Evolutionary conservation across 805 yeast genomes (phyloP), one percentile per base, ranked within the genome.

Genomic region (Candida germanica): DNA sequence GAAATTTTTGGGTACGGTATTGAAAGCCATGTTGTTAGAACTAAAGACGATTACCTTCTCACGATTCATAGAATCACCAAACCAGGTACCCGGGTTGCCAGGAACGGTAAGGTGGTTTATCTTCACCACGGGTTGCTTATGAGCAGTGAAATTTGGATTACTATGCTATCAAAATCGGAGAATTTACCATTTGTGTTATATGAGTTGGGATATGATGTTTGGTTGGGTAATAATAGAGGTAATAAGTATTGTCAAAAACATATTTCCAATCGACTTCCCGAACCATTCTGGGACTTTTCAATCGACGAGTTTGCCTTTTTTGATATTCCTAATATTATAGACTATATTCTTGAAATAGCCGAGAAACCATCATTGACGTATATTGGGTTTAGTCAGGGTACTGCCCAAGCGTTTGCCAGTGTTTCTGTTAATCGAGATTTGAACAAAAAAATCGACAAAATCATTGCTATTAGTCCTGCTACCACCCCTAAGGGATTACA

Each of bases 211-310:
- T 91, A 78, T 58, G 98, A 91, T 54, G 97, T 91, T 5, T 91
- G 95, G 91, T 66, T 91, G 44, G 98, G 98, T 1, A 56, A 56
- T 36, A 58, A 57, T 38, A 47, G 61, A 40, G 74, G 49, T 8
- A 93, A 91, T 62, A 93, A 91, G 63, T 91, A 91, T 62, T 83
- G 94, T 3, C 80, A 82, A 41, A 88, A 88, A 49, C 96, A 91
- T 58, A 33, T 56, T 12, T 39, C 29, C 27, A 49, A 49, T 35
- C 51, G 69, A 11, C 52, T 58, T 23, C 61, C 65, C 3, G 60
- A 61, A 15, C 64, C 68, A 38, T 91, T 87, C 58, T 89, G 98
- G 98, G 80, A 88, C 59, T 89, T 87, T 53, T 80, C 91, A 23
- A 66, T 89, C 31, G 97, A 91, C 59, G 96, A 89, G 57, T 86